Base-by-base conservation (phyloP, 352 stramenopile genomes). In the Phytophthora lateralis region DNA sequence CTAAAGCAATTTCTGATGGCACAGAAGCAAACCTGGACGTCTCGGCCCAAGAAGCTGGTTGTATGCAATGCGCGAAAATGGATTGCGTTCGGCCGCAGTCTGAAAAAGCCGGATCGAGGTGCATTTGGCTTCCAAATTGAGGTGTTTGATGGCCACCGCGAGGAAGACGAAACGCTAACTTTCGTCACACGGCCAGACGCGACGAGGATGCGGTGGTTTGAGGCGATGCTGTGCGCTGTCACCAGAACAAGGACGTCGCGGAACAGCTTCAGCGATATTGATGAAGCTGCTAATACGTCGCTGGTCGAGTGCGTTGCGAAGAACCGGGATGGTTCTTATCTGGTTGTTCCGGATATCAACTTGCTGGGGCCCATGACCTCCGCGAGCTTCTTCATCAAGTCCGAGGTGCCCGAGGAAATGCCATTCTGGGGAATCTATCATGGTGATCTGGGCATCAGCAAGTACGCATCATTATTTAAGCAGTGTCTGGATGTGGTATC, bases 41-140 rank as follows among this genome's bases (percentile, higher is more conserved):
- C 65, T 26, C 70, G 82, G 5, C 75, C 77, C 4, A 85, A 83
- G 49, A 88, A 77, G 44, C 63, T 89, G 21, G 81, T 93, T 0
- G 85, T 90, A 11, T 92, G 79, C 57, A 90, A 89, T 15, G 79
- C 80, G 3, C 67, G 80, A 14, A 82, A 89, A 52, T 93, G 82
- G 82, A 93, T 93, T 37, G 79, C 78, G 15, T 93, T 91, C 38
- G 80, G 81, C 5, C 64, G 81, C 2, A 88, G 69, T 26, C 45
- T 88, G n/a, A 93, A 93, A 63, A 83, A 88, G 34, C 82, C 71
- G 4, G 72, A 76, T 30, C 57, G 78, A 5, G 81, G 80, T 3
- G 85, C 85, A 0, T 93, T 91, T 61, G 82, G 82, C 10, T 91
- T 93, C 45, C 85, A 93, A 53, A 71, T 93, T 20, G 85, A 91